These are phyloP conservation scores for Aspergillus thermomutatus DNA, from an alignment of 2,329 filamentous ascomycete species.

Conservation along the genomic window DNA sequence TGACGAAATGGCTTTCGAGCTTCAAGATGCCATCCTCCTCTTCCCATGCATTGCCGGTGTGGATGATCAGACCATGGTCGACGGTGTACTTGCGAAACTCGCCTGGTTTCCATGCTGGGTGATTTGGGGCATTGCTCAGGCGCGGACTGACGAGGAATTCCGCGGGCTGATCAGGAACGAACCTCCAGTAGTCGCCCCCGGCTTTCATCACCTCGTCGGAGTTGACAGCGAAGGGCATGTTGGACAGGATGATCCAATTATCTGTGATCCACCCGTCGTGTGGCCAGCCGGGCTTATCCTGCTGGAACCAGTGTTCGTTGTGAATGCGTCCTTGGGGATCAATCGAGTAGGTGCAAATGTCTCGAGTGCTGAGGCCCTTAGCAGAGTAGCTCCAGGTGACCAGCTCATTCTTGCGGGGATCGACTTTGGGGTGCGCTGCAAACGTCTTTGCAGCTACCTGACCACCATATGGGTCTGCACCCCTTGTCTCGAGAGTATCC, in stretches of 20 bases:
- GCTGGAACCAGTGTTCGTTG: slow-evolving; percentile 37
- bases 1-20: slow-evolving; percentile 27
- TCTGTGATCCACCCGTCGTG: slow-evolving; percentile 25
- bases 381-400: slow-evolving; percentile 43
- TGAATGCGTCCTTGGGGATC: slow-evolving; percentile 36
- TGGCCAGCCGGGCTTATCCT: slow-evolving; percentile 13
- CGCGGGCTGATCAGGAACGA: no score
- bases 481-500: slow-evolving; percentile 38
- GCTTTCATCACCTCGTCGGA: no score
- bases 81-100: no score
- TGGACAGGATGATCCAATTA: no score
- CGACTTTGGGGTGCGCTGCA: slow-evolving; percentile 46
- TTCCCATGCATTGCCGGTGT: no score
- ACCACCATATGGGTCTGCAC: slow-evolving; percentile 38
- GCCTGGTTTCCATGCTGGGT: no score
- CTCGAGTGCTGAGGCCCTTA: slow-evolving; percentile 17
- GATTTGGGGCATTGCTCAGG: no score
- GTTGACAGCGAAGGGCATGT: no score
- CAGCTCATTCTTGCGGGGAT: slow-evolving; percentile 42
- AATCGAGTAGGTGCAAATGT: slow-evolving; percentile 41
- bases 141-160: no score
- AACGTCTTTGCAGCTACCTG: slow-evolving; percentile 40
- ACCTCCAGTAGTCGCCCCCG: no score
- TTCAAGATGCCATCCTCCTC: no score
- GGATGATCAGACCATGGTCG: no score